Percentiles rank a stretch among this genome's conserved stretches.
Evolutionary conservation across 2,329 filamentous ascomycete genomes (phyloP).

Genomic region (Neopestalotiopsis sp.): DNA sequence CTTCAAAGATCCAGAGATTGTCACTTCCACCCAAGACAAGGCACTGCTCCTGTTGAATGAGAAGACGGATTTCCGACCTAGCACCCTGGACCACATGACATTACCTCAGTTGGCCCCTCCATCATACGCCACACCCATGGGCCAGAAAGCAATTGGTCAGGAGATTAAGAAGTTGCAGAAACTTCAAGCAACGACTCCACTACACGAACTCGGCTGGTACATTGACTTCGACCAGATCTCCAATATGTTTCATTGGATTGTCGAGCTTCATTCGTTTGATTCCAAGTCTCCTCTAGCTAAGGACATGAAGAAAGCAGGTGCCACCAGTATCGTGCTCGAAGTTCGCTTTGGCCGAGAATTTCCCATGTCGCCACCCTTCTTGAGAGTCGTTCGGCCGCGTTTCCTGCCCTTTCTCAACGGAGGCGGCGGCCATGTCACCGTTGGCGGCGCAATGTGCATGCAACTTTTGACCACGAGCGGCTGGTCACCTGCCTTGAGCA

Average conservation of each 20-base stretch:
- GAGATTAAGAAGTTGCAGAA: conserved; percentile 69
- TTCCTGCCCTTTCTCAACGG: conserved; percentile 74
- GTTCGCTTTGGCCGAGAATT: conserved; percentile 79
- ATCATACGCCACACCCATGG: conserved; percentile 64
- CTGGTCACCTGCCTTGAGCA: conserved; percentile 74
- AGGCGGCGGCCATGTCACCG: conserved; percentile 85
- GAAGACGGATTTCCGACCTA: conserved; percentile 64
- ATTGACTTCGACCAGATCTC: conserved; percentile 69
- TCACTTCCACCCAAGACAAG: neutral
- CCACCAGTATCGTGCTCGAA: conserved; percentile 78
- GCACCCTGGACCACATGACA: conserved; percentile 62
- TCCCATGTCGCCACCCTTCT: conserved; percentile 81
- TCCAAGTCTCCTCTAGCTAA: conserved; percentile 67
- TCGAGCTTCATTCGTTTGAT: conserved; percentile 86
- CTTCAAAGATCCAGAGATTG: conserved; percentile 18
- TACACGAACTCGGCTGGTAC: conserved; percentile 81
- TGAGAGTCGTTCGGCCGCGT: conserved; percentile 80
- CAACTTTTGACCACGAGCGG: conserved; percentile 83
- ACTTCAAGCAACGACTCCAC: conserved; percentile 63
- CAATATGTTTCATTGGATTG: conserved; percentile 90
- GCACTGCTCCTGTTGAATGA: conserved; percentile 17
- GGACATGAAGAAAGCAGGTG: conserved; percentile 70
- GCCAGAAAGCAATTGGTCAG: conserved; percentile 66
- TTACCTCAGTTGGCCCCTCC: conserved; percentile 72
- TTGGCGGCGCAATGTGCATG: conserved; percentile 83